Evolutionary conservation across 305 asterid genomes (phyloP), one percentile per base, ranked within the genome.

Genomic region (Salvia sclarea): DNA sequence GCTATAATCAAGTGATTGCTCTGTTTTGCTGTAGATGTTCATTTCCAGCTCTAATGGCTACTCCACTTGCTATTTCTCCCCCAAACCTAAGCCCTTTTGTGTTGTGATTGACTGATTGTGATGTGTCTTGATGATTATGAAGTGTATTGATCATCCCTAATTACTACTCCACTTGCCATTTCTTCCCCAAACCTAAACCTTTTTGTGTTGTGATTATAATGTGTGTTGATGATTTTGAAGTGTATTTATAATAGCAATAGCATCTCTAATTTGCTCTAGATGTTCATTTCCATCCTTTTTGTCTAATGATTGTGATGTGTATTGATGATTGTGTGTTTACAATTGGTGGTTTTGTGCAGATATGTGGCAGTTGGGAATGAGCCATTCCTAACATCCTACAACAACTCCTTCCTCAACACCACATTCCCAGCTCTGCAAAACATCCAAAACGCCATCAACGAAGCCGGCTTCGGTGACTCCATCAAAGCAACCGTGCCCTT

Each of bases 281-380:
- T n/a, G n/a, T n/a, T n/a, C n/a, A n/a, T n/a, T n/a, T n/a, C n/a
- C n/a, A n/a, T n/a, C 9, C 2, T 37, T 33, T 33, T 9, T 5
- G 6, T 35, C 12, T 35, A 1, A 9, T 35, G 41, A 9, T 12
- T n/a, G n/a, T n/a, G n/a, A n/a, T n/a, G n/a, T n/a, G n/a, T n/a
- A n/a, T n/a, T n/a, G 6, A 33, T 8, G 8, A 3, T 33, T 33
- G 40, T 6, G 1, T 33, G 40, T 6, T 33, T 6, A 6, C 6
- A 33, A 33, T 33, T 33, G 8, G 7, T n/a, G 17, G 3, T 17
- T 33, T 72, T 69, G 37, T 75, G 78, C 87, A 91, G 99, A 73
- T 91, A 87, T 60, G 98, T 89, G 35, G 99, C 96, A 33, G 99
- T 94, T 24, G 99, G 99, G 61, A 94, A 94, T 41, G 99, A 94